Conservation (phyloP, 1,284 basidiomycete species). For the Schizophyllum commune region DNA sequence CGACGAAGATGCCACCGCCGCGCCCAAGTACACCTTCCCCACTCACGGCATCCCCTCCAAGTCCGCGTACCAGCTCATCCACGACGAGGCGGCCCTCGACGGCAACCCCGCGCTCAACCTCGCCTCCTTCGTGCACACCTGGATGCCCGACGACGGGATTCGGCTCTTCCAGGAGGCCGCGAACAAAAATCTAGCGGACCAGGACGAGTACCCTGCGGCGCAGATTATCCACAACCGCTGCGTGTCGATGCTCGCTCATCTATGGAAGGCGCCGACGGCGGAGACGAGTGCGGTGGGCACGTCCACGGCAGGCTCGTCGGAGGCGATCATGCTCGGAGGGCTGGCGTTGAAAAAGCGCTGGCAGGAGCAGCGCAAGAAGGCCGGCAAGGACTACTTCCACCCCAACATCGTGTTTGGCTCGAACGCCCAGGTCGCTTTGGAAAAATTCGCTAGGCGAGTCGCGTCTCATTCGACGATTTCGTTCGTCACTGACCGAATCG, state of each 20-base stretch:
- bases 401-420: constrained; percentile 75
- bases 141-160: constrained; percentile 39
- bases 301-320: constrained; percentile 66
- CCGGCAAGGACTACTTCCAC: constrained; percentile 53
- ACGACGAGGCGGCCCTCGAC: constrained; percentile 74
- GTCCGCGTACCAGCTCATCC: constrained; percentile 42
- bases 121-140: constrained; percentile 73
- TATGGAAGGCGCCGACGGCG: constrained; percentile 61
- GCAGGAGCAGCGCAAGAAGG: constrained; percentile 60
- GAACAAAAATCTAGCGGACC: constrained; percentile 85
- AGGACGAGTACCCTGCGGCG: constrained; percentile 61
- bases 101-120: constrained; percentile 77
- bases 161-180: constrained; percentile 74
- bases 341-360: constrained; percentile 70
- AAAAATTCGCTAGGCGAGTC: constrained; percentile 58
- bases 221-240: constrained; percentile 74
- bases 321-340: constrained; percentile 72
- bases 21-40: neutral
- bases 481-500: neutral
- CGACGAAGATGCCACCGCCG: constrained; percentile 28
- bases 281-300: constrained; percentile 50
- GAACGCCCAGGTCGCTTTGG: constrained; percentile 81
- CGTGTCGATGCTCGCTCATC: constrained; percentile 57
- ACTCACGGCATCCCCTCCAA: neutral
- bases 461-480: neutral